Evolutionary conservation across 2,329 filamentous ascomycete genomes (phyloP).

Genomic region (Diaporthe amygdali): DNA sequence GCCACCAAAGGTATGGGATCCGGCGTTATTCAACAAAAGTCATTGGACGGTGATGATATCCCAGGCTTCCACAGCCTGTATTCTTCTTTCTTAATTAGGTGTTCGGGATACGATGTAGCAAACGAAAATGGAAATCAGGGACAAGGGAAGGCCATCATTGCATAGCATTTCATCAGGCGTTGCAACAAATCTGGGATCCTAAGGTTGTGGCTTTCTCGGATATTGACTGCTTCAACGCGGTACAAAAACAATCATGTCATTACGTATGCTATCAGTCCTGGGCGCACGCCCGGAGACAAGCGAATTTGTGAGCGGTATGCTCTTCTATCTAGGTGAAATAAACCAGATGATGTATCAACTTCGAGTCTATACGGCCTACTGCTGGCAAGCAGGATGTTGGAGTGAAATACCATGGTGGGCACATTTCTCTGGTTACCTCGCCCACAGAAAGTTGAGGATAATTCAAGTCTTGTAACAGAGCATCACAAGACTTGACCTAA

Average conservation of each 20-base stretch:
- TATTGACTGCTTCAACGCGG: constrained; percentile 47
- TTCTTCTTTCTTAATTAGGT: constrained; percentile 12
- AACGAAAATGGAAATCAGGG: background rate
- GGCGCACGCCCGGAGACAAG: background rate
- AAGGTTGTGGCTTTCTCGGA: constrained; percentile 35
- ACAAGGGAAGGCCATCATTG: constrained; percentile 28
- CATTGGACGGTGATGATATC: constrained; percentile 28
- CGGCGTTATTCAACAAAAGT: constrained; percentile 28
- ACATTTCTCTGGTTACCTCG: background rate
- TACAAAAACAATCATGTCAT: constrained; percentile 20
- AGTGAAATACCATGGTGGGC: too few species aligned
- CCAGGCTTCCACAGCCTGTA: constrained; percentile 27
- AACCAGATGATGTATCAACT: background rate
- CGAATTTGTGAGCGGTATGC: background rate
- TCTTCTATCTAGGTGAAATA: background rate
- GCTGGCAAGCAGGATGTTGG: too few species aligned
- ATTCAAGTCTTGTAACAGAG: background rate
- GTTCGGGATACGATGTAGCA: background rate
- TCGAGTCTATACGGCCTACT: too few species aligned
- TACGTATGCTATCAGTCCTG: background rate
- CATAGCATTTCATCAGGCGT: constrained; percentile 43
- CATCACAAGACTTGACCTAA: background rate
- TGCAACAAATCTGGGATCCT: constrained; percentile 33
- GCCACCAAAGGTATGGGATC: constrained; percentile 17
- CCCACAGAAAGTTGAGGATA: background rate